Evolutionary conservation across 2,329 filamentous ascomycete genomes (phyloP).

Genomic region (Colletotrichum truncatum): DNA sequence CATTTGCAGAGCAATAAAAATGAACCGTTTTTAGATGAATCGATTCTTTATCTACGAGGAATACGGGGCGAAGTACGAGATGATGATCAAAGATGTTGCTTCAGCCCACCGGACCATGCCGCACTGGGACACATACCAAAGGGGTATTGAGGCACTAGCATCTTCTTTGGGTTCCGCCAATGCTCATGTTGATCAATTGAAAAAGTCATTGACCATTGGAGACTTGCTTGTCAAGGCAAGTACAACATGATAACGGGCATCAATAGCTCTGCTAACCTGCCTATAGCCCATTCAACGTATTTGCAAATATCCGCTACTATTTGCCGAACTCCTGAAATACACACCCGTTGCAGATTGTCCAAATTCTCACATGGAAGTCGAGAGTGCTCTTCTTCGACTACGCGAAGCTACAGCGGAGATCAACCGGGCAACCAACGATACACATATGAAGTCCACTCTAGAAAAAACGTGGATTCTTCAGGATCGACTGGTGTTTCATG

Average conservation of each 20-base stretch:
- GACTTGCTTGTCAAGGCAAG: conserved; percentile 90
- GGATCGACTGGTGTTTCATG: conserved; percentile 79
- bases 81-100: conserved; percentile 82
- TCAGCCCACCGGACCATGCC: conserved; percentile 73
- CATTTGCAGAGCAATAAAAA: conserved; percentile 5
- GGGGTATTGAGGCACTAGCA: conserved; percentile 84
- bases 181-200: conserved; percentile 67
- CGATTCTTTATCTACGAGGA: conserved; percentile 90
- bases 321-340: conserved; percentile 82
- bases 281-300: conserved; percentile 87
- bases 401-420: conserved; percentile 81
- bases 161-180: conserved; percentile 78
- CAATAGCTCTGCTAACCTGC: conserved; percentile 8
- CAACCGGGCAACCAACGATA: conserved; percentile 85
- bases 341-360: conserved; percentile 89
- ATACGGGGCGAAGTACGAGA: conserved; percentile 89
- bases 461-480: conserved; percentile 88
- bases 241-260: neutral
- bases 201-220: conserved; percentile 81
- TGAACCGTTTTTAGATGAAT: conserved; percentile 69
- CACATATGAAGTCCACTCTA: conserved; percentile 72
- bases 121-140: conserved; percentile 83
- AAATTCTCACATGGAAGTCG: conserved; percentile 81
- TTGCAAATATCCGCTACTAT: conserved; percentile 89
- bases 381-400: conserved; percentile 75